phyloP scores from a whole-genome alignment of 129 eudicot species.

The Dittrichia graveolens region DNA sequence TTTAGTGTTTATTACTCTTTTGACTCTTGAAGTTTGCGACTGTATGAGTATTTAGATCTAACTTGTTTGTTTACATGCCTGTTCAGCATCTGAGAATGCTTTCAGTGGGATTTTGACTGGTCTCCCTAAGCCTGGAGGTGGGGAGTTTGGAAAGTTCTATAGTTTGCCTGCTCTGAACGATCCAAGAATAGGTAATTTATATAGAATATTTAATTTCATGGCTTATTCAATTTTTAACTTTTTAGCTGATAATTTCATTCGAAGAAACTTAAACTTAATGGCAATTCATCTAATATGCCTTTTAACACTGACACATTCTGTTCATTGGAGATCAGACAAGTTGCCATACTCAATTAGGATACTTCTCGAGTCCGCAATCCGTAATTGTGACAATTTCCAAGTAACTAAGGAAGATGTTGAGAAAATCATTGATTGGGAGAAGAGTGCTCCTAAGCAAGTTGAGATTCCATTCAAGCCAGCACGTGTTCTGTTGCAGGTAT shows the following conservation, averaged over 20 bases:
- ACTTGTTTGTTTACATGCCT: slow-evolving; percentile 18
- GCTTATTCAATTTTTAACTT: neutral
- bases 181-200: slow-evolving; percentile 77
- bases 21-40: neutral
- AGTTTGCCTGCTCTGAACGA: slow-evolving; percentile 91
- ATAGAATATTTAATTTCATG: slow-evolving; percentile 2
- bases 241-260: slow-evolving; percentile 15
- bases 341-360: slow-evolving; percentile 92
- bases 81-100: slow-evolving; percentile 78
- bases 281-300: neutral
- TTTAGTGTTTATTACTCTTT: neutral
- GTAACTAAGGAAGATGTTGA: slow-evolving; percentile 93
- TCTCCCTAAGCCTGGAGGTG: slow-evolving; percentile 98
- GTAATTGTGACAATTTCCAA: slow-evolving; percentile 96
- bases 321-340: slow-evolving; percentile 58
- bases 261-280: neutral
- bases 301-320: slow-evolving; percentile 18
- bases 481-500: slow-evolving; percentile 92
- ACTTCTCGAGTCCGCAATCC: slow-evolving; percentile 90
- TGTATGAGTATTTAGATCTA: slow-evolving; percentile 12
- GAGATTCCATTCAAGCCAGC: slow-evolving; percentile 99
- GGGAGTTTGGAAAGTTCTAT: slow-evolving; percentile 93
- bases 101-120: slow-evolving; percentile 74
- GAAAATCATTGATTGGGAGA: slow-evolving; percentile 97
- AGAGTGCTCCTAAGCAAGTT: slow-evolving; percentile 78